Evolutionary conservation across 2,329 filamentous ascomycete species (phyloP).

Genomic region (Paraphaeosphaeria minitans): DNA sequence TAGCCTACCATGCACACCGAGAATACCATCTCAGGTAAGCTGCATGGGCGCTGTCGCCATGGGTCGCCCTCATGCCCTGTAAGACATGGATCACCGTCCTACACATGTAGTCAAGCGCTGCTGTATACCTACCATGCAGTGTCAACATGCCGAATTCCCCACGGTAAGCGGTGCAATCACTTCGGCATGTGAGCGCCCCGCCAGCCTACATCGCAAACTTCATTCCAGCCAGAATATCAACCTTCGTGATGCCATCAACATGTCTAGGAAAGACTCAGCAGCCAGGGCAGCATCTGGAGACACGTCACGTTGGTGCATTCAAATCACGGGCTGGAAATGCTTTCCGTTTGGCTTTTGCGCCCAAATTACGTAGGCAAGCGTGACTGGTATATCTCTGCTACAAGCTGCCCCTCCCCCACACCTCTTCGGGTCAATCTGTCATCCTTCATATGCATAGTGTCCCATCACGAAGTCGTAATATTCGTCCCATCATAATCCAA

Average conservation of each 20-base stretch:
- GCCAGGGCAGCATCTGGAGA: no score
- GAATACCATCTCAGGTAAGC: conserved; percentile 6
- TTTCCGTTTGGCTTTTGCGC: conserved; percentile 32
- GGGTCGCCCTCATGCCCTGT: background rate
- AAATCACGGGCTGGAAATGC: conserved; percentile 29
- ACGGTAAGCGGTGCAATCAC: background rate
- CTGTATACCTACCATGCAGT: background rate
- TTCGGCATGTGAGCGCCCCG: background rate
- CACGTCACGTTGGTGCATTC: background rate
- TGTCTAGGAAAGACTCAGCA: background rate
- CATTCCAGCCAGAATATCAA: conserved; percentile 8
- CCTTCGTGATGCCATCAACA: background rate
- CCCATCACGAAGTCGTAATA: conserved; percentile 38
- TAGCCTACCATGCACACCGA: no score
- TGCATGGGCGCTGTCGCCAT: background rate
- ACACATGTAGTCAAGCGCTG: background rate
- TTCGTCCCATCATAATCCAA: conserved; percentile 42
- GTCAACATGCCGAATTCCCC: background rate
- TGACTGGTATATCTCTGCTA: conserved; percentile 33
- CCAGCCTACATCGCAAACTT: background rate
- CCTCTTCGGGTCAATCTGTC: conserved; percentile 22
- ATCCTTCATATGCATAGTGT: conserved; percentile 33
- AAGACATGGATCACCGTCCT: background rate
- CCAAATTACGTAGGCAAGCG: conserved; percentile 30
- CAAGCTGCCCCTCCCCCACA: conserved; percentile 23